Base-by-base conservation (phyloP, 176 grass and related monocot species). In the Urochloa ruziziensis region DNA sequence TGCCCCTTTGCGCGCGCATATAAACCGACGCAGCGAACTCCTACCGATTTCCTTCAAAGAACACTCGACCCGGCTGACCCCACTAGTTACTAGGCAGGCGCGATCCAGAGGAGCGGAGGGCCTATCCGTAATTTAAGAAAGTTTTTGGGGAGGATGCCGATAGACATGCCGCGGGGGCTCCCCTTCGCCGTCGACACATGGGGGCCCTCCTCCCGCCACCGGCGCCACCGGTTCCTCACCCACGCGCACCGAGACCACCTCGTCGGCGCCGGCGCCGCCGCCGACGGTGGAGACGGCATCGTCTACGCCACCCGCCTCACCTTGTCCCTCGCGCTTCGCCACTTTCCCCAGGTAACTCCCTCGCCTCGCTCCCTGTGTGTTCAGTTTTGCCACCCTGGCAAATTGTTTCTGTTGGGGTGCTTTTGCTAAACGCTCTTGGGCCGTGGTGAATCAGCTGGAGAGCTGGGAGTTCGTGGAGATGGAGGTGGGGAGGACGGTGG, bases 111-210 rank as follows among this genome's bases (percentile, higher is more conserved):
- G 23, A 80, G 58, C 0, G 70, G 65, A 70, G 79, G 71, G 37
- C 63, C 7, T 5, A 10, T 30, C 4, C 11, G 56, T 69, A 77
- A 88, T 49, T 72, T 63, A 1, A 0, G 0, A 36, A 73, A 44
- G 15, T 11, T 18, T 19, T 0, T 0, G 25, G 83, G 79, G 32
- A 84, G 53, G 79, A 97, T 97, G 94, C 94, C 94, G 83, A 97
- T 97, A 70, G 94, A 97, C 77, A 92, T 97, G 92, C 94, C 94
- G 43, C 80, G 56, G 85, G 92, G 90, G 0, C 86, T 97, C 28
- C 90, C 92, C 66, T 92, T 97, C 92, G 89, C 86, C 37, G 92
- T 97, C 67, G 92, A 97, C 47, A 92, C 90, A 46, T 97, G 92
- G 94, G 91, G 79, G 37, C 62, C 90, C 16, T 80, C 90, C 27